A percentile compares a stretch with the other conserved stretches of the same genome.
Conservation (phyloP, 495 filamentous ascomycete species). For the Neurospora cerealis region DNA sequence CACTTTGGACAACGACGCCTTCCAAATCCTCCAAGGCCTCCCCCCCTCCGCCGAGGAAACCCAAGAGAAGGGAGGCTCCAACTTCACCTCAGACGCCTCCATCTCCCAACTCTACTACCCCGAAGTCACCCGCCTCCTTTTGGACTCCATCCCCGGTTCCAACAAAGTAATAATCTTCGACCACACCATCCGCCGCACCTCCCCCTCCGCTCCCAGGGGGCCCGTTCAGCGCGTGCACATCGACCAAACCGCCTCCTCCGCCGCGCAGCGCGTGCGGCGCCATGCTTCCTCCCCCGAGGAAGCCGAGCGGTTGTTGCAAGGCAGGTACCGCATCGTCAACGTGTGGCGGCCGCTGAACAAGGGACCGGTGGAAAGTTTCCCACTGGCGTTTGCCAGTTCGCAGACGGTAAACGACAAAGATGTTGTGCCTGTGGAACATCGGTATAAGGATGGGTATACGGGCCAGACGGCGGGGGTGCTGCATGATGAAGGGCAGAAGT, state of each 20-base stretch:
- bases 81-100: conserved; percentile 53
- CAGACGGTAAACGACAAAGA: conserved; percentile 50
- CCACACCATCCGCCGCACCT: conserved; percentile 70
- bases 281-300: conserved; percentile 45
- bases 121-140: conserved; percentile 54
- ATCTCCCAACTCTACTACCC: conserved; percentile 71
- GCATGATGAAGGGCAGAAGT: conserved; percentile 49
- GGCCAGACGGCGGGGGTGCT: conserved; percentile 71
- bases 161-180: conserved; percentile 69
- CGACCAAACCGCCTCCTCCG: conserved; percentile 65
- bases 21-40: conserved; percentile 47
- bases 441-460: conserved; percentile 54
- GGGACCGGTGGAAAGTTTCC: conserved; percentile 56
- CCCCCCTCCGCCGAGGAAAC: conserved; percentile 36
- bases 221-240: conserved; percentile 72
- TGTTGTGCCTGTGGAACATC: conserved; percentile 61
- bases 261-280: conserved; percentile 50
- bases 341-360: conserved; percentile 72
- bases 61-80: conserved; percentile 5
- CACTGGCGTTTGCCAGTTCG: conserved; percentile 62
- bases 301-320: conserved; percentile 45
- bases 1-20: conserved; percentile 64
- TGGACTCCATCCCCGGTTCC: conserved; percentile 51
- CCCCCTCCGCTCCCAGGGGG: conserved; percentile 38
- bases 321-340: conserved; percentile 73